Evolutionary conservation across 371 early-diverging fungal species (phyloP), one percentile per base, ranked within the genome.

Genomic region (Cokeromyces recurvatus): DNA sequence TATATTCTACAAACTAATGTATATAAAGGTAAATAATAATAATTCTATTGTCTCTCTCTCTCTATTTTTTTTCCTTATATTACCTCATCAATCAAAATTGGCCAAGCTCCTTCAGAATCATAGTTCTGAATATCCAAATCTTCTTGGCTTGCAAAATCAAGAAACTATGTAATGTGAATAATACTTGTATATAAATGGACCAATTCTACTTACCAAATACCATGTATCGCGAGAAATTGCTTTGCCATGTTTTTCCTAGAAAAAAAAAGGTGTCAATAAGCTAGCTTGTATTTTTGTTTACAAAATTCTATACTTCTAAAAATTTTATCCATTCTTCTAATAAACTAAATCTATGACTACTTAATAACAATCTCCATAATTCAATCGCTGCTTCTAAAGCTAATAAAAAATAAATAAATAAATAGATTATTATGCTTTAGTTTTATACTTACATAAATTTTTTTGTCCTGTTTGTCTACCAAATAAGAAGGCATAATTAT

Each of bases 211-310:
- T 71, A 89, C 86, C 78, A 87, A 57, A 42, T 74, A 80, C 94
- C 93, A 93, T 3, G 91, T 90, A 61, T 93, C 92, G 41, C 81
- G 81, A 20, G 86, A 84, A 51, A 93, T 90, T 9, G 90, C 78
- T 49, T 86, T 88, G 12, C 75, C 73, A 62, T 90, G 80, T 43
- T 89, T 76, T 48, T 85, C 78, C 74, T 84, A 55, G 15, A 22
- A 21, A 6, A 19, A 45, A 34, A 6, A 51, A 32, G 27, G 14
- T 11, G 23, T 20, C 32, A 32, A 32, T 43, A 32, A 36, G 36
- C 29, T 29, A 36, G 7, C 15, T 16, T 43, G 16, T 21, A 14
- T 10, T 17, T 31, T 20, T 10, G 0, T 15, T 27, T 9, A 16
- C 16, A 27, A 9, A 17, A 24, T 12, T 16, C 38, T 48, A 55